A percentile compares a stretch with the other conserved stretches of the same genome.
phyloP scores from a whole-genome alignment of 208 protist species.

The Plasmodiophora brassicae region DNA sequence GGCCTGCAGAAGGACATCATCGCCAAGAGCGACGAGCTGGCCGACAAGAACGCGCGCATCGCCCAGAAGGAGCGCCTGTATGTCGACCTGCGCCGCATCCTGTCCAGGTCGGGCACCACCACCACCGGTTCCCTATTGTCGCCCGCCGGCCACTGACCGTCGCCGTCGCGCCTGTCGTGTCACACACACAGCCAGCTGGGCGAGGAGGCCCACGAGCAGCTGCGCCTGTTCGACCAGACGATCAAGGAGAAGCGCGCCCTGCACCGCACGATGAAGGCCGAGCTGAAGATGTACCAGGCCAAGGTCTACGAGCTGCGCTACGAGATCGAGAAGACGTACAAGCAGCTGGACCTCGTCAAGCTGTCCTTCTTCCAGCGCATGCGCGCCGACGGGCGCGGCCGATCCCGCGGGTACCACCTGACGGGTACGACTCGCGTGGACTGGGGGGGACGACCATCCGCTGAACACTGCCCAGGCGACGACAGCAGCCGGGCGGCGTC shows the following conservation, averaged over 20 bases:
- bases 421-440: too few relatives aligned
- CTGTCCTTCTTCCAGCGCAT: not conserved
- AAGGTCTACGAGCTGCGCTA: not conserved
- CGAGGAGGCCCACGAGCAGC: not conserved
- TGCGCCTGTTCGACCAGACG: not conserved
- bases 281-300: not conserved
- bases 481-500: too few relatives aligned
- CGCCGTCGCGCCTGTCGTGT: too few relatives aligned
- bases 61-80: not conserved
- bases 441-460: too few relatives aligned
- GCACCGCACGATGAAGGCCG: not conserved
- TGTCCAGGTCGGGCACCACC: not conserved
- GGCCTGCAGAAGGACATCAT: conserved; percentile 86
- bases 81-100: not conserved
- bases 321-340: conserved; percentile 16
- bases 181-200: not conserved
- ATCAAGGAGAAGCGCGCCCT: conserved; percentile 5
- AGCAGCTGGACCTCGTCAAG: conserved; percentile 13
- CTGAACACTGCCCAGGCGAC: too few relatives aligned
- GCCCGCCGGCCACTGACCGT: too few relatives aligned
- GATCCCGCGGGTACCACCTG: too few relatives aligned
- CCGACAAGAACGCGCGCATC: not conserved
- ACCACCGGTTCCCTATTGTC: not conserved
- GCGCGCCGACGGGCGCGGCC: not conserved
- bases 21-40: conserved; percentile 77